Conservation (phyloP, 345 rosid species). For the Aurinia saxatilis region DNA sequence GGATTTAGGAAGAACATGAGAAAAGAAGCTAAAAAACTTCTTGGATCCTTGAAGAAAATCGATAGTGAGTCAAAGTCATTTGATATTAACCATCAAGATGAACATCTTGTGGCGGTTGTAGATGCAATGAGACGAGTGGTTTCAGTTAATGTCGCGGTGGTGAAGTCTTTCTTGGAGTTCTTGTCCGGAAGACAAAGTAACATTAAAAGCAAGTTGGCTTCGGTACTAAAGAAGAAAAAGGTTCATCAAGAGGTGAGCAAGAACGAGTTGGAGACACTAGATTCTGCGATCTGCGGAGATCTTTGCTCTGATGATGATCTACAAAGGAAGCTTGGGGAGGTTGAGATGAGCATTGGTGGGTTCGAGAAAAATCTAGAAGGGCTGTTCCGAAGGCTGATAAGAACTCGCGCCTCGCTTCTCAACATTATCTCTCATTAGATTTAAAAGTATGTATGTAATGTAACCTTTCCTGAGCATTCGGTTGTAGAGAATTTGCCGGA, state of each 20-base stretch:
- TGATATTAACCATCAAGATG: conserved; percentile 16
- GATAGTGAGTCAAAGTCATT: conserved; percentile 19
- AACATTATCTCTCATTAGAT: conserved; percentile 53
- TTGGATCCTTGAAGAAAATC: conserved; percentile 53
- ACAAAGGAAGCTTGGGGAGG: conserved; percentile 33
- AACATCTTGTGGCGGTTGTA: conserved; percentile 34
- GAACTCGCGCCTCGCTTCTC: conserved; percentile 55
- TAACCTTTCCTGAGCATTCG: neutral
- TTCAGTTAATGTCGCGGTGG: conserved; percentile 21
- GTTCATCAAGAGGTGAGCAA: conserved; percentile 23
- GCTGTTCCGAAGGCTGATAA: conserved; percentile 48
- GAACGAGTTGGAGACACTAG: conserved; percentile 43
- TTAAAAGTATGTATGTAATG: neutral
- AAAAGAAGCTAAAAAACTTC: no score
- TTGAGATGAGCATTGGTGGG: conserved; percentile 38
- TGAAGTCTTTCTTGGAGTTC: no score
- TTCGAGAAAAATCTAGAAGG: conserved; percentile 50
- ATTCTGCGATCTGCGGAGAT: conserved; percentile 23
- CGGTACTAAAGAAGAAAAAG: conserved; percentile 39
- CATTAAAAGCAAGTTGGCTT: conserved; percentile 40
- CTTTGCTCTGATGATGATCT: conserved; percentile 6
- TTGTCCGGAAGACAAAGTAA: conserved; percentile 31
- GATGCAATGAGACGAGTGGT: conserved; percentile 39
- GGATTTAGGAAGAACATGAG: no score
- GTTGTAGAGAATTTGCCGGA: no score